A percentile compares a stretch with the other conserved stretches of the same genome.
Evolutionary conservation across 192 early-diverging fungal species (phyloP).

Genomic region (Physocladia obscura): DNA sequence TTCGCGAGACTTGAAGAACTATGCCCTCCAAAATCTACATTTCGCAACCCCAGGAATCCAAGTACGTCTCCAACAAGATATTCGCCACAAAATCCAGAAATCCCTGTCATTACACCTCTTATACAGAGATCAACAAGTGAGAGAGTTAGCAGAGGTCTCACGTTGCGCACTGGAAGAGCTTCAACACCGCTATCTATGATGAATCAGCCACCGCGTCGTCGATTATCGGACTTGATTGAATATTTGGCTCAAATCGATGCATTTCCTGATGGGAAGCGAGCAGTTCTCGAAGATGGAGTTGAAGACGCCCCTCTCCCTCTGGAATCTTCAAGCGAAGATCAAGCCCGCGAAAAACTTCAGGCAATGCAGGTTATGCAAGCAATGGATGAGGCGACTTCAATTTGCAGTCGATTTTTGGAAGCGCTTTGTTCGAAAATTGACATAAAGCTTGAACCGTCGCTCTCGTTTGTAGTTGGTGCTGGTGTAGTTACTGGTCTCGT

Average conservation of each 20-base stretch:
- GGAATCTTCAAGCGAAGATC: constrained; percentile 16
- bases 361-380: constrained; percentile 13
- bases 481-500: constrained; percentile 35
- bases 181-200: not conserved
- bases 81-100: not conserved
- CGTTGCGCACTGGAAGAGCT: not conserved
- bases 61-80: constrained; percentile 5
- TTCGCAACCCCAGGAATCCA: not conserved
- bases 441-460: constrained; percentile 28
- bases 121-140: not conserved
- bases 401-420: constrained; percentile 23
- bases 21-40: constrained; percentile 19
- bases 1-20: constrained; percentile 32
- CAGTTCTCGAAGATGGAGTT: not conserved
- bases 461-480: constrained; percentile 31
- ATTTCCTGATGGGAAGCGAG: constrained; percentile 9
- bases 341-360: not conserved
- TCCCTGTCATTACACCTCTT: not conserved
- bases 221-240: constrained; percentile 29
- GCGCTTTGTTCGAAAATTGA: constrained; percentile 29
- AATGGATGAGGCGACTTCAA: constrained; percentile 28
- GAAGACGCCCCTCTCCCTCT: constrained; percentile 8
- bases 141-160: too few species aligned
- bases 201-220: not conserved
- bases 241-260: constrained; percentile 25